These are phyloP conservation scores for Phytopythium kandeliae DNA, from an alignment of 352 stramenopile species.

Conservation along the genomic window DNA sequence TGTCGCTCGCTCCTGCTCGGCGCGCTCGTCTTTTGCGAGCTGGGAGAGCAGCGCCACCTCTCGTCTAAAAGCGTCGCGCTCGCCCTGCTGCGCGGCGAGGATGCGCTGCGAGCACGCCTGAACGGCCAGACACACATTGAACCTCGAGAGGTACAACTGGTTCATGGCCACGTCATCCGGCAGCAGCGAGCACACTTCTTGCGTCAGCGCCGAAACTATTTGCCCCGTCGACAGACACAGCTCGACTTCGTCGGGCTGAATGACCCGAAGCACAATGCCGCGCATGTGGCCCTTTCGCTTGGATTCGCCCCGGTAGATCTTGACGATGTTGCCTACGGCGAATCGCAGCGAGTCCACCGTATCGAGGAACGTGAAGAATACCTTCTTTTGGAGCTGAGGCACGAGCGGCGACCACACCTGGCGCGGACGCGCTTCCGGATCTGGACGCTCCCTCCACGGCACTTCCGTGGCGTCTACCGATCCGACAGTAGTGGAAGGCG, in stretches of 20 bases:
- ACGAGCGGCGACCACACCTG: constrained; percentile 74
- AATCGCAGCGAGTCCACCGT: constrained; percentile 56
- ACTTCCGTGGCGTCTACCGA: constrained; percentile 4
- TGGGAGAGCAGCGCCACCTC: constrained; percentile 55
- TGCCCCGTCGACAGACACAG: constrained; percentile 59
- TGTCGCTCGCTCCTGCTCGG: constrained; percentile 9
- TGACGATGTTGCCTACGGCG: constrained; percentile 67
- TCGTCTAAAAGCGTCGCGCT: constrained; percentile 55
- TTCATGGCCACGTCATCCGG: constrained; percentile 65
- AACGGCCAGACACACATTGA: constrained; percentile 66
- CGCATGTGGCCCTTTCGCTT: constrained; percentile 49
- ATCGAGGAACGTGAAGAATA: constrained; percentile 49
- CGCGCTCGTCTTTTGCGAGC: constrained; percentile 12
- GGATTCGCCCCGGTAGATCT: constrained; percentile 29
- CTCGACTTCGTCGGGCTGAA: constrained; percentile 31
- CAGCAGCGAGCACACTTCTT: constrained; percentile 57
- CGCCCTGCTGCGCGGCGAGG: constrained; percentile 32
- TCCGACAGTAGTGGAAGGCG: constrained; percentile 2
- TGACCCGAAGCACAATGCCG: constrained; percentile 59
- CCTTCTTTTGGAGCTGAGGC: constrained; percentile 27
- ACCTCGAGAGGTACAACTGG: constrained; percentile 58
- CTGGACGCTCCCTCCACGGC: constrained; percentile 22
- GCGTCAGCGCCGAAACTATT: constrained; percentile 37
- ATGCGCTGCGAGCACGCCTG: constrained; percentile 46
- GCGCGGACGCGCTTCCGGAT: constrained; percentile 16